Base-by-base conservation (phyloP, 2,329 filamentous ascomycete genomes). In the Rhynchosporium graminicola region DNA sequence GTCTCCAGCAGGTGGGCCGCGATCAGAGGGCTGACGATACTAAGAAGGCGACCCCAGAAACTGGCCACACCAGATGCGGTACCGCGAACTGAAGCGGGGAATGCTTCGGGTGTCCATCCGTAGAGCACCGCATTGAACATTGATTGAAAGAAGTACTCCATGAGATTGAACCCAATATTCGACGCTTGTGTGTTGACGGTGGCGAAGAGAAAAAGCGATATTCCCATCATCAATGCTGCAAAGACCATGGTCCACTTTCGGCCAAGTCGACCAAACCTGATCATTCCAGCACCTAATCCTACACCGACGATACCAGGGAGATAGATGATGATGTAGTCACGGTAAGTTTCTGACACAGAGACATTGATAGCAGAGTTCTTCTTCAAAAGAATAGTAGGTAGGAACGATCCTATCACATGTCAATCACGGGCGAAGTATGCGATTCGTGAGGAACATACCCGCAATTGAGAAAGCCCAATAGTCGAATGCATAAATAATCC, bases 31-130 rank as follows among this genome's bases (percentile, higher is more conserved):
- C 81, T 82, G 15, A 86, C 78, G 50, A 87, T 86, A 9, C 82
- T 80, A 66, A 84, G 84, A 29, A 86, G 59, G 1, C 84, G 73
- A 1, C 84, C 84, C 82, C 82, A 85, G 68, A 85, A 86, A 63
- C 80, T 82, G 1, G 83, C 82, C 12, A 85, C 64, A 0, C 84
- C 84, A 67, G 80, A 82, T 0, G 84, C 75, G 0, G 80, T 83
- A 3, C 80, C 82, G 42, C 80, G 72, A 15, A 83, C 78, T 0
- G 78, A 77, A 3, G 81, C 80, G 0, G 80, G 79, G 64, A 70
- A 70, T 4, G 62, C 62, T 60, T 69, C 67, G 0, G 68, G 67
- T 10, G 68, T 67, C 63, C 64, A 69, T 2, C 64, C 67, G 43
- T 70, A 70, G 2, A 70, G 38, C 5, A 70, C 63, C 3, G 68